Base-by-base conservation (phyloP, 2,329 filamentous ascomycete genomes). In the Aspergillus unguis region DNA sequence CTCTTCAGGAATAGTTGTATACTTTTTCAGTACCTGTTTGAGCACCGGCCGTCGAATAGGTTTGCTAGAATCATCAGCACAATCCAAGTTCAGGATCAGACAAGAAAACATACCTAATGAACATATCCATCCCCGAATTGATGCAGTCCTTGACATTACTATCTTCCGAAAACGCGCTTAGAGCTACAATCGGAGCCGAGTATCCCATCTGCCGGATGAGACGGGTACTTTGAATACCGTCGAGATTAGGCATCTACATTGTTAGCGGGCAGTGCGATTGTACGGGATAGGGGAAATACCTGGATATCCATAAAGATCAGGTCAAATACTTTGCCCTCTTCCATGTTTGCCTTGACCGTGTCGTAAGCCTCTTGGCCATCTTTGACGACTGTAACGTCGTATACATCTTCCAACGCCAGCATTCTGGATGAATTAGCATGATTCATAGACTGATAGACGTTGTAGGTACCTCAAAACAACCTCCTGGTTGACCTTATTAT, bases 221-320 rank as follows among this genome's bases (percentile, higher is more conserved):
- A 7, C 86, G 82, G 1, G 92, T 96, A 43, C 87, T 92, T 67
- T 96, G 87, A 26, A 96, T 75, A 1, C 92, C 92, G 65, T 96
- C 91, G 10, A 96, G 80, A 57, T 94, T 95, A 3, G 92, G 92
- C 92, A 96, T 96, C 72, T 84, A 25, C 2, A 9, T 4, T 4
- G 29, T 58, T 43, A 58, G 54, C 26, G 11, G n/a, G 2, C 1
- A 29, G 43, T 8, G 27, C 5, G 2, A 9, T 5, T 25, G 1
- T 2, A 1, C 26, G 2, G 2, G 9, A 17, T 29, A 10, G 6
- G 6, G 26, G 9, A 10, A 9, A 6, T 54, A 65, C 62, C 53
- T 65, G 90, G 6, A 96, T 87, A 63, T 96, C 92, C 92, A 96
- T 96, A 66, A 96, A 94, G 57, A 96, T 92, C 27, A 96, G 78